Conservation (phyloP, 164 flowering plant genomes). For the Saururus chinensis region DNA sequence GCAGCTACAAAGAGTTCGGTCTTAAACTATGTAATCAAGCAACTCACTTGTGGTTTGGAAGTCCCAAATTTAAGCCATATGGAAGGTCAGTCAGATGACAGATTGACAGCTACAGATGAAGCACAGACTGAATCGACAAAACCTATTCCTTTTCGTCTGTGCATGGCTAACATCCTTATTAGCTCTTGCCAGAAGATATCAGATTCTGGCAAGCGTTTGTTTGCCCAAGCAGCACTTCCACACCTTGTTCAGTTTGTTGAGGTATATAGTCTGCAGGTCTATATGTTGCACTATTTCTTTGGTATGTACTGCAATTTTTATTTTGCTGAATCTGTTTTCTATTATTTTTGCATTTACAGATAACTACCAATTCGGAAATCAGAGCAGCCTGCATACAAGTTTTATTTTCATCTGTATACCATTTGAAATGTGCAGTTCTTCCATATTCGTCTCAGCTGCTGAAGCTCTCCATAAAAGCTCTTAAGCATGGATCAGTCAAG, state of each 20-base stretch:
- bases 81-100: background rate
- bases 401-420: constrained; percentile 71
- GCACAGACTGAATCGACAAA: background rate
- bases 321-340: background rate
- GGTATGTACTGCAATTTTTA: background rate
- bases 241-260: constrained; percentile 32
- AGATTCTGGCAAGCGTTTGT: constrained; percentile 36
- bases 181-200: constrained; percentile 80
- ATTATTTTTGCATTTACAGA: constrained; percentile 21
- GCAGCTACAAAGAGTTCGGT: constrained; percentile 16
- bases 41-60: constrained; percentile 2
- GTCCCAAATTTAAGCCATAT: background rate
- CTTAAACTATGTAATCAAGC: constrained; percentile 33
- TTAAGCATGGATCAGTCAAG: constrained; percentile 47
- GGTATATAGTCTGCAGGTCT: constrained; percentile 21
- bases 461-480: constrained; percentile 43
- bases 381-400: constrained; percentile 80
- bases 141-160: constrained; percentile 52
- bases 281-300: background rate
- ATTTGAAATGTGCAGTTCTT: constrained; percentile 52
- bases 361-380: constrained; percentile 28
- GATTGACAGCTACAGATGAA: background rate
- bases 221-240: constrained; percentile 40
- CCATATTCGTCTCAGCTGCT: constrained; percentile 55
- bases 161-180: constrained; percentile 91